Evolutionary conservation across 768 basidiomycete genomes (phyloP).

Genomic region (Pulveroboletus sp.): DNA sequence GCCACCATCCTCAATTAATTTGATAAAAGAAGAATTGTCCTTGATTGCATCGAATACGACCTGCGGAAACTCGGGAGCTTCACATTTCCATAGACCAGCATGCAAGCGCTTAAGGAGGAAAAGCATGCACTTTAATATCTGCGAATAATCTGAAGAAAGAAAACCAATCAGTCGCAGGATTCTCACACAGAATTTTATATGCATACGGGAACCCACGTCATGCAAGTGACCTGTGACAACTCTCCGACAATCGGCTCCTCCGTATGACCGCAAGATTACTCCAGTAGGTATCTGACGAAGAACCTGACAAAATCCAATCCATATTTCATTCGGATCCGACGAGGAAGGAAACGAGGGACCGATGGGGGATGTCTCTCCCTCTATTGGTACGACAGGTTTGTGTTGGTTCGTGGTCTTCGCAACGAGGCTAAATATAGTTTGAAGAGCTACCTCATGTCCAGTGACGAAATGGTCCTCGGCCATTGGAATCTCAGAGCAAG

Average conservation of each 20-base stretch:
- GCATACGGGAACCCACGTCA: constrained; percentile 60
- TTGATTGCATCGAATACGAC: constrained; percentile 81
- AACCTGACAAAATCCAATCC: constrained; percentile 45
- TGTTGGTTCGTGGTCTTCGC: constrained; percentile 9
- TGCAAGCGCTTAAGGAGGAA: constrained; percentile 59
- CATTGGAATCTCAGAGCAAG: constrained; percentile 44
- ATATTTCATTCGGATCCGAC: constrained; percentile 44
- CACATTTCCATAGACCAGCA: constrained; percentile 62
- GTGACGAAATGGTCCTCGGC: constrained; percentile 44
- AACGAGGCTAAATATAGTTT: constrained; percentile 32
- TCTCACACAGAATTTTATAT: constrained; percentile 9
- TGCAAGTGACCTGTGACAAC: constrained; percentile 61
- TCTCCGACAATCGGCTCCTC: constrained; percentile 45
- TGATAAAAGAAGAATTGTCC: constrained; percentile 62
- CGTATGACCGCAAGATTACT: constrained; percentile 32
- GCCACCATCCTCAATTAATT: constrained; percentile 39
- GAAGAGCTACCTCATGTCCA: constrained; percentile 46
- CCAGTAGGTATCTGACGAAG: constrained; percentile 56
- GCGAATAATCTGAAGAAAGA: constrained; percentile 49
- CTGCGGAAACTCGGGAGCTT: constrained; percentile 70
- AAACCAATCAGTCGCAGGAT: constrained; percentile 1
- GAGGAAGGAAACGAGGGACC: constrained; percentile 30
- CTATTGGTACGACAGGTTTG: not conserved
- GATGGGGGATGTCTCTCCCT: constrained; percentile 3
- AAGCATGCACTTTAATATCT: constrained; percentile 57